phyloP scores from a whole-genome alignment of 1,284 basidiomycete species.

The Schizophyllum amplum region DNA sequence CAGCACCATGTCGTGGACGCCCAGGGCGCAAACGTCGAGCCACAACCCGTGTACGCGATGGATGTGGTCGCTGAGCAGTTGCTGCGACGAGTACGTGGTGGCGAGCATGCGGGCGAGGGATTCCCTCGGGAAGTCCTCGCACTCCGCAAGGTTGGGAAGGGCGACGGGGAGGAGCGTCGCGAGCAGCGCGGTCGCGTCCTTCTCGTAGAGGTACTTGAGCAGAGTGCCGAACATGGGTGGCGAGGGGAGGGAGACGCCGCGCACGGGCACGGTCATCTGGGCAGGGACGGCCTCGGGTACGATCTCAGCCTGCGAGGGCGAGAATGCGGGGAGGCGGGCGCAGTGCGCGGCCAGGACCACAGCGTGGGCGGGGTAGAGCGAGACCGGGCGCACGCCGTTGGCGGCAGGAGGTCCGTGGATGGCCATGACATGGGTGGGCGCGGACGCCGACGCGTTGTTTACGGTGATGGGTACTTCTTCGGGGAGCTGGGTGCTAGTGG shows the following conservation, averaged over 20 bases:
- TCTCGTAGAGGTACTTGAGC: conserved; percentile 59
- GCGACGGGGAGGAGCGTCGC: conserved; percentile 42
- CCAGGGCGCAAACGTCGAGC: conserved; percentile 58
- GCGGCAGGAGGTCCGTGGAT: conserved; percentile 35
- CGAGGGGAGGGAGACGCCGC: conserved; percentile 58
- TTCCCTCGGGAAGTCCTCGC: neutral
- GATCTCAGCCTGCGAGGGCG: conserved; percentile 22
- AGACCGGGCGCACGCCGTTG: conserved; percentile 26
- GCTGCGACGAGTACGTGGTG: conserved; percentile 26
- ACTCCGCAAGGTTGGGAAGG: conserved; percentile 28
- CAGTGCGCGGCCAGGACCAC: conserved; percentile 53
- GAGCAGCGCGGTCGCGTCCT: conserved; percentile 43
- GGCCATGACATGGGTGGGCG: conserved; percentile 54
- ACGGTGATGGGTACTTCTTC: conserved; percentile 36
- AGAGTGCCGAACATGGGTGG: conserved; percentile 57
- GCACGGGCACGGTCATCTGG: conserved; percentile 45
- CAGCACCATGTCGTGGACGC: conserved; percentile 47
- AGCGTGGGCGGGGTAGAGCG: conserved; percentile 47
- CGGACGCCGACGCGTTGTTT: conserved; percentile 23
- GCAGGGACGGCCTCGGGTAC: conserved; percentile 22
- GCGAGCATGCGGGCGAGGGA: conserved; percentile 16
- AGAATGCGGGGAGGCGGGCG: conserved; percentile 45
- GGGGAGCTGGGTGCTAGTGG: conserved; percentile 41
- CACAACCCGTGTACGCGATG: conserved; percentile 47
- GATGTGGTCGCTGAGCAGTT: conserved; percentile 35